Evolutionary conservation across 345 rosid genomes (phyloP), one percentile per base, ranked within the genome.

Genomic region (Psidium friedrichsthalianum): DNA sequence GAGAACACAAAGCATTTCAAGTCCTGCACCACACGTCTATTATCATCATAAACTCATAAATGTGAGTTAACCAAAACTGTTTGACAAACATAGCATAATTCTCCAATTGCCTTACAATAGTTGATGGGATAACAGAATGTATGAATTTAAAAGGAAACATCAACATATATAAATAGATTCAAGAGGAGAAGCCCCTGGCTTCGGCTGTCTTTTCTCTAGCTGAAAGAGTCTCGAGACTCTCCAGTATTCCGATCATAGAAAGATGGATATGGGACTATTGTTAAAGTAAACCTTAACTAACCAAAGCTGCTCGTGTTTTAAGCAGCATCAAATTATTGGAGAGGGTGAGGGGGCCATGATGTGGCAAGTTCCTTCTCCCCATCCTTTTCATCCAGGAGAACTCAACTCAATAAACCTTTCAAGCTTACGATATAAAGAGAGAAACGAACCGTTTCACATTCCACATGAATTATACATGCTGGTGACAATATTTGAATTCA

Each of bases 1-100:
- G 99, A 97, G 93, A 97, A 97, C 25, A 97, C 99, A 82, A 94
- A 95, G 91, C 99, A 97, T 88, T 97, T 97, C 94, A 97, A 90
- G 91, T 97, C 99, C 99, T 97, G 97, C 96, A 92, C n/a, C 61
- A 18, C n/a, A 42, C 3, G 15, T 56, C 21, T 49, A 7, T 47
- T 40, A 85, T 57, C 54, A 52, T 53, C 58, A 20, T 7, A 24
- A 51, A 82, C 40, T 25, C 83, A 27, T 20, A 6, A 14, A 24
- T 47, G 11, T 51, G 10, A 53, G 40, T 53, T 16, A 42, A 51
- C 27, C 83, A 25, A 51, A 36, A 81, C 55, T 51, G 32, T 51
- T 29, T 56, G 58, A 12, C 40, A 53, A 27, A 20, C 57, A 36
- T 53, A 82, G 80, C 80, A 36, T 40, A 69, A 18, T 36, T 8